Conservation (phyloP, 2,329 filamentous ascomycete genomes). For the Stenocarpella maydis region DNA sequence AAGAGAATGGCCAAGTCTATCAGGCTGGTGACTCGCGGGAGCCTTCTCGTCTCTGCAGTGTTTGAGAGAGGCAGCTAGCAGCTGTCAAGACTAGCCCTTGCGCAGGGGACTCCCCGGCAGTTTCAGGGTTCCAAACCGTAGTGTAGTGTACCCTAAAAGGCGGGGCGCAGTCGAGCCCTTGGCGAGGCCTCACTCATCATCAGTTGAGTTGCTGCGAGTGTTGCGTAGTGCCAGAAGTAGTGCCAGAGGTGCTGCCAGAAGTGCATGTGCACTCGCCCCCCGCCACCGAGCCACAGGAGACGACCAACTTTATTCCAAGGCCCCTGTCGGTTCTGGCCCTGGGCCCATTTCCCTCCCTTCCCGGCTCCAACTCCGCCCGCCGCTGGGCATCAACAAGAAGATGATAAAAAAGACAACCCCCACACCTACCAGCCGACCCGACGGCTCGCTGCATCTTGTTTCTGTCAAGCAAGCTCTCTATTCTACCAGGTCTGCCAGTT, state of each 20-base stretch:
- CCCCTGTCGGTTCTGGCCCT: neutral
- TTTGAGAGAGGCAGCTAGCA: neutral
- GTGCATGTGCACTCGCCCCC: neutral
- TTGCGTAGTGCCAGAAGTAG: no score
- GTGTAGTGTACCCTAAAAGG: no score
- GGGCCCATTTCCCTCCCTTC: neutral
- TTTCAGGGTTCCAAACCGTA: conserved; percentile 22
- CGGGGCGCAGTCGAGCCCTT: conserved; percentile 25
- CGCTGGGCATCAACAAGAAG: conserved; percentile 13
- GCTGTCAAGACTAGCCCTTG: neutral
- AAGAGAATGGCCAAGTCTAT: neutral
- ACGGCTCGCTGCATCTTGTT: neutral
- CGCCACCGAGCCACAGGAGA: conserved; percentile 14
- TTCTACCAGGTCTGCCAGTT: neutral
- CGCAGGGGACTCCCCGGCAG: conserved; percentile 12
- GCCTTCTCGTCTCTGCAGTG: conserved; percentile 17
- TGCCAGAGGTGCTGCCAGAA: no score
- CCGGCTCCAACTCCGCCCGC: neutral
- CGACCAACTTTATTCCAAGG: conserved; percentile 22
- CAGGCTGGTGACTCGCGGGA: neutral
- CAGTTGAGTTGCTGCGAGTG: no score
- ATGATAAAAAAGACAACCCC: neutral
- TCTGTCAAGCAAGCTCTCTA: neutral
- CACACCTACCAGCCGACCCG: neutral
- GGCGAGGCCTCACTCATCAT: no score